Base-by-base conservation (phyloP, 192 early-diverging fungal genomes). In the Rhizoclosmatium sp. region DNA sequence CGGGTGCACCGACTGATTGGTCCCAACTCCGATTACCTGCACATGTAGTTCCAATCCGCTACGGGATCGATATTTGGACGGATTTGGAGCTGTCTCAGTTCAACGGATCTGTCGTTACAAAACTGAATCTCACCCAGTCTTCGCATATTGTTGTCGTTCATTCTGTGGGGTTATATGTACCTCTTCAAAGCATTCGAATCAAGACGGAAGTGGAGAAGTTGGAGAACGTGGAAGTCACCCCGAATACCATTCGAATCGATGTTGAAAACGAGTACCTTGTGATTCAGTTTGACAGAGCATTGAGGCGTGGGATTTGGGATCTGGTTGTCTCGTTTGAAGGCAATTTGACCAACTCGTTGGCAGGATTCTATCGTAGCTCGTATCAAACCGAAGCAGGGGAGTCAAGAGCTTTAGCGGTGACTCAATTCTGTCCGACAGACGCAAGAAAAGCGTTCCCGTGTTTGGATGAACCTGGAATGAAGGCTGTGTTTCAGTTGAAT, bases 391-490 rank as follows among this genome's bases (percentile, higher is more conserved):
- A 82, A 42, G 61, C 39, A 21, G 91, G 86, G 40, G 65, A 82
- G 3, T 79, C 61, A 31, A 81, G 86, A 21, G 90, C 89, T 70
- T 87, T 97, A 69, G 95, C 89, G 5, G 91, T 91, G 4, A 98
- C 96, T 2, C 96, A 98, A 81, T 98, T 98, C 76, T 93, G 95
- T 85, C 87, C 96, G 7, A 95, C 92, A 14, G 89, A 94, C 78
- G 95, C 96, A 23, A 91, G 96, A 64, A 89, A 92, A 41, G 93
- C 94, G 9, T 95, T 97, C 82, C 95, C 95, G 40, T 84, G 82
- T 71, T 73, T 80, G 41, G 85, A 98, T 87, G 97, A 98, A 86
- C 96, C 97, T 54, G 87, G 88, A 58, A 87, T 94, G 66, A 98
- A 98, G 85, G 95, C 97, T 14, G 93, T 91, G 0, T 98, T 98